These are phyloP conservation scores for Millerago galiae DNA, from an alignment of 805 yeast species.

Conservation along the genomic window DNA sequence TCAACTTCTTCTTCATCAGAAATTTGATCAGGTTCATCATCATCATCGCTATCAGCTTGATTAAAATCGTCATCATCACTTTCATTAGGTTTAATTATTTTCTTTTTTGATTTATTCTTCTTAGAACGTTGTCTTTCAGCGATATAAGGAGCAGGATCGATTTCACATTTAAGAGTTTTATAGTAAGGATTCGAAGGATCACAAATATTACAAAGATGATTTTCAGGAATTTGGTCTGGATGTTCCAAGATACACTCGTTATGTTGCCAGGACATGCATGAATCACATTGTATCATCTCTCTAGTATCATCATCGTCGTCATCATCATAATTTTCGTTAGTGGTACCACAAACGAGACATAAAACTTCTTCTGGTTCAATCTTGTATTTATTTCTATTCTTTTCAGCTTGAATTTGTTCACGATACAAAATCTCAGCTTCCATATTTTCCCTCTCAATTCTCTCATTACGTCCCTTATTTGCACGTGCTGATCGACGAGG, in stretches of 20 bases:
- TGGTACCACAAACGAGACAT: slow-evolving; percentile 59
- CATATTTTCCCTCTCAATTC: slow-evolving; percentile 22
- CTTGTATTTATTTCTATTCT: slow-evolving; percentile 10
- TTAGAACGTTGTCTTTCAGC: slow-evolving; percentile 8
- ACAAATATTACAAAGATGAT: slow-evolving; percentile 52
- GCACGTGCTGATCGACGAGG: slow-evolving; percentile 38
- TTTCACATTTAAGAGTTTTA: slow-evolving; percentile 25
- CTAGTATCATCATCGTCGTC: slow-evolving; percentile 44
- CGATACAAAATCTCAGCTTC: slow-evolving; percentile 24
- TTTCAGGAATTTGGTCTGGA: slow-evolving; percentile 36
- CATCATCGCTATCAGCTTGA: slow-evolving; percentile 6
- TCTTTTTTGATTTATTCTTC: neutral
- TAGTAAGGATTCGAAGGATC: slow-evolving; percentile 29
- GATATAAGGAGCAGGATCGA: slow-evolving; percentile 23
- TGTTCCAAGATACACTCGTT: slow-evolving; percentile 49
- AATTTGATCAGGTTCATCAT: neutral
- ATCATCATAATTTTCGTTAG: slow-evolving; percentile 50
- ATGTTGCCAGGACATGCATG: slow-evolving; percentile 70
- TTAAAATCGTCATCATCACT: slow-evolving; percentile 12
- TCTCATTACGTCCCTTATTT: slow-evolving; percentile 35
- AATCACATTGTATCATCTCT: slow-evolving; percentile 60
- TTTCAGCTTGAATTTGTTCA: slow-evolving; percentile 9
- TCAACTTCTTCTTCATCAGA: slow-evolving; percentile 1
- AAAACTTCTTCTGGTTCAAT: slow-evolving; percentile 33
- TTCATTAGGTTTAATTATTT: neutral